Percentiles rank a stretch among this genome's conserved stretches.
phyloP scores from a whole-genome alignment of 139 green algal species.

The Auxenochlorella protothecoides region DNA sequence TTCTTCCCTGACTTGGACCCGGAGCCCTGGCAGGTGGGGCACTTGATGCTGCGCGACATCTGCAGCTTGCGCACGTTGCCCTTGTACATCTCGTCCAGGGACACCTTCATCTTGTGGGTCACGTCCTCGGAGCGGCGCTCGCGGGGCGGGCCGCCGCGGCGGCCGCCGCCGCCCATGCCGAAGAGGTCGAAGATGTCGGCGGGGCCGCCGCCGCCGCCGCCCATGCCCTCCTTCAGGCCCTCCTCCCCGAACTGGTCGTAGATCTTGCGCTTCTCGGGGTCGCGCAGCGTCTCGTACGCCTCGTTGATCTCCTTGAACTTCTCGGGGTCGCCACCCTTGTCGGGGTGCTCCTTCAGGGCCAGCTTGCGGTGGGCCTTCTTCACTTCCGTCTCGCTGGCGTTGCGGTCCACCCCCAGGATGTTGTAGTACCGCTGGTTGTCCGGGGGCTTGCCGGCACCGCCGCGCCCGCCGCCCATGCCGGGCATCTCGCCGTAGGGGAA shows the following conservation, averaged over 20 bases:
- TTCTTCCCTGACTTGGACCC: constrained; percentile 82
- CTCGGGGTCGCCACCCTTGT: constrained; percentile 84
- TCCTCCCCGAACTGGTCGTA: constrained; percentile 99
- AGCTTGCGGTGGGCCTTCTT: constrained; percentile 85
- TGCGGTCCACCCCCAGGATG: constrained; percentile 72
- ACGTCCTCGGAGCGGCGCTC: constrained; percentile 89
- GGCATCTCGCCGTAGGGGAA: constrained; percentile 25
- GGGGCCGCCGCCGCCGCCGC: constrained; percentile 60
- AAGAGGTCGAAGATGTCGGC: constrained; percentile 91
- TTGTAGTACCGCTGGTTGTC: constrained; percentile 78
- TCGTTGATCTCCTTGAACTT: constrained; percentile 99
- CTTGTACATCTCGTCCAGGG: constrained; percentile 87
- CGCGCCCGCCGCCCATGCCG: constrained; percentile 16
- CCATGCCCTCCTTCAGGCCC: constrained; percentile 92
- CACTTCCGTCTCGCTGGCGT: constrained; percentile 62
- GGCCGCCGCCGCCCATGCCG: constrained; percentile 57
- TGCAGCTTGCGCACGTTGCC: constrained; percentile 78
- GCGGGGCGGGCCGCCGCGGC: constrained; percentile 20
- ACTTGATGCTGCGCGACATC: constrained; percentile 83
- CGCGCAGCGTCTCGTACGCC: constrained; percentile 91
- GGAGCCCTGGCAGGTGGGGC: constrained; percentile 69
- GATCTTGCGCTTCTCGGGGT: constrained; percentile 91
- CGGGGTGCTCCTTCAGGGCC: constrained; percentile 75
- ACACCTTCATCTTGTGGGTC: constrained; percentile 80
- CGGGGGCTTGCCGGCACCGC: constrained; percentile 4